Evolutionary conservation across 805 yeast genomes (phyloP), one percentile per base, ranked within the genome.

Genomic region (Komagataella phaffii): DNA sequence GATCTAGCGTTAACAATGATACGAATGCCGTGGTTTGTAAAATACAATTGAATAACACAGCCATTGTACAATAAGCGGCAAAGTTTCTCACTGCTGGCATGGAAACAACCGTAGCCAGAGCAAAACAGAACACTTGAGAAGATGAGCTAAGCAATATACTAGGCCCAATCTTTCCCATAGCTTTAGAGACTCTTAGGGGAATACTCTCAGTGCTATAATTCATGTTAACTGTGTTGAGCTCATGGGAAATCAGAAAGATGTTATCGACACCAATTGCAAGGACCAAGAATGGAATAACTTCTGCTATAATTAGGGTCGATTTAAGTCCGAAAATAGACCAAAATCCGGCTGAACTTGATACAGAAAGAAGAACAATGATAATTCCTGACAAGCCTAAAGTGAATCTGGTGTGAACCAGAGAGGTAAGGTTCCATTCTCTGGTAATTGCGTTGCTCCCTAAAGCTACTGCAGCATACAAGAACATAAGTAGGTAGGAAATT

Each of bases 31-130:
- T 88, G 64, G 89, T 66, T 61, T 91, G 98, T 30, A 91, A 69
- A 0, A 80, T 46, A 1, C 91, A 81, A 62, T 91, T 90, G 58
- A 87, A 69, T 5, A 85, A 60, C 2, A 91, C 83, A 0, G 98
- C 91, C 17, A 88, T 85, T 0, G 96, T 90, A 6, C 96, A 87
- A 61, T 88, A 93, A 12, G 85, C 66, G 0, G 99, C 97, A 72
- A 91, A 91, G 64, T 90, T 93, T 56, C 84, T 76, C 17, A 91
- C 98, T 0, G 98, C 98, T 1, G 98, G 98, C 97, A 93, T 93
- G 10, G 83, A 75, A 6, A 93, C 97, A 3, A 73, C 65, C 0
- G 95, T 73, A 0, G 96, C 96, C 46, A 91, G 68, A 6, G 80
- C 65, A 59, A 91, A 89, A 60, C 96, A 86, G 7, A 80, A 70